Base-by-base conservation (phyloP, 2,329 filamentous ascomycete genomes). In the Diaporthe ilicicola region DNA sequence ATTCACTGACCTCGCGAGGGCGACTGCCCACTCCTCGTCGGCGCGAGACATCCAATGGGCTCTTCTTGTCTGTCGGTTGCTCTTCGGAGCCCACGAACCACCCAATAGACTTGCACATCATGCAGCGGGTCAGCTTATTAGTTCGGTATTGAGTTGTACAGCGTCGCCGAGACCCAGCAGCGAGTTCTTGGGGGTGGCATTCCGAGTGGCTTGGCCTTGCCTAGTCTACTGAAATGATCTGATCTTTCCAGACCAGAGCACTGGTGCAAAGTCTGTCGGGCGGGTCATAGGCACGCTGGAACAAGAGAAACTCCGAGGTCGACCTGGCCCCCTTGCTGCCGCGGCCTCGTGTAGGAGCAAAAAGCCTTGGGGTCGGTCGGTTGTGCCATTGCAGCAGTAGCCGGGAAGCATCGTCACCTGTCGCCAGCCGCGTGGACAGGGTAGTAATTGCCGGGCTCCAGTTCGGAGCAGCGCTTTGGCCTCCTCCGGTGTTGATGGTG, bases 301-400 rank as follows among this genome's bases (percentile, higher is more conserved):
- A 64, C 44, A 64, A 64, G 44, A 64, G 59, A 50, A 64, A 64
- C 59, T 64, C 59, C 59, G 59, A 64, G 44, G n/a, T 62, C 19
- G 59, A 62, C 59, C 3, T 62, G 42, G 37, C 3, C 29, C 59
- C 42, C 42, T 19, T 34, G 27, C 27, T 22, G 24, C 59, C 42
- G 27, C 59, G 27, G 42, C 42, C 19, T 19, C 27, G 24, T 48
- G 27, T 27, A 46, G n/a, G 56, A 46, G 27, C 56, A 48, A n/a
- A n/a, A n/a, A 29, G 37, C 56, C 15, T 29, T 12, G n/a, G 32
- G 32, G n/a, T 34, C 9, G 32, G 32, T 32, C n/a, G 32, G 10
- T 39, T 56, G 54, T 39, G n/a, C 32, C 37, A n/a, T 39, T 39
- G 54, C 29, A 59, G 34, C 10, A 53, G 19, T 37, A 50, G n/a